These are phyloP conservation scores for Ramichloridium luteum DNA, from an alignment of 2,329 filamentous ascomycete genomes.

Conservation along the genomic window DNA sequence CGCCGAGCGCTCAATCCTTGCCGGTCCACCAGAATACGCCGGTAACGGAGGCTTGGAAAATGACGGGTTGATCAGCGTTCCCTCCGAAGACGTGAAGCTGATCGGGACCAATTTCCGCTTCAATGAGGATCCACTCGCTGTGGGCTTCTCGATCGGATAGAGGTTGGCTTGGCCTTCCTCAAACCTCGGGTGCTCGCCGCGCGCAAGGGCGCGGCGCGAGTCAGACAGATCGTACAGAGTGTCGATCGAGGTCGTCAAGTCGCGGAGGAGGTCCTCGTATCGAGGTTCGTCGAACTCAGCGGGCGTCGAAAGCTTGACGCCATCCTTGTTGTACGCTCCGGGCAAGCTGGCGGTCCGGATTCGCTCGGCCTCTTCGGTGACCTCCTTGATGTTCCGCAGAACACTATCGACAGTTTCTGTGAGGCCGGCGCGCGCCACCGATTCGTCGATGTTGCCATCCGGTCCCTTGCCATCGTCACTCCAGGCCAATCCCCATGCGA, in stretches of 20 bases:
- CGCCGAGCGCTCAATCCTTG: slow-evolving; percentile 32
- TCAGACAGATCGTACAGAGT: slow-evolving; percentile 65
- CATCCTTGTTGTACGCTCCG: slow-evolving; percentile 14
- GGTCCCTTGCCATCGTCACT: slow-evolving; percentile 54
- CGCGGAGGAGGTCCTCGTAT: slow-evolving; percentile 62
- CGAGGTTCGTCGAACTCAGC: slow-evolving; percentile 52
- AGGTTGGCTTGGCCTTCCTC: slow-evolving; percentile 4
- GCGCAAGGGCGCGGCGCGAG: slow-evolving; percentile 41
- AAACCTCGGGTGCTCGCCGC: slow-evolving; percentile 26
- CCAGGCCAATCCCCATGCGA: slow-evolving; percentile 73
- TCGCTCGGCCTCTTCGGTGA: slow-evolving; percentile 61
- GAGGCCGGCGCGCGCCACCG: slow-evolving; percentile 53
- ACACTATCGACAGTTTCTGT: slow-evolving; percentile 68
- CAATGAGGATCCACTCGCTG: background rate
- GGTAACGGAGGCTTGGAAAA: slow-evolving; percentile 21
- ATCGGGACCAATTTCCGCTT: slow-evolving; percentile 11
- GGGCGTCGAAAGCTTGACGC: slow-evolving; percentile 27
- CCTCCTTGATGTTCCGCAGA: slow-evolving; percentile 69
- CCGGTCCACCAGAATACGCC: slow-evolving; percentile 25
- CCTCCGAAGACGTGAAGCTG: slow-evolving; percentile 27
- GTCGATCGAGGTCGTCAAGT: slow-evolving; percentile 66
- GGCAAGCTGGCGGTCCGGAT: slow-evolving; percentile 40
- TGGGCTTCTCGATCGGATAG: slow-evolving; percentile 1
- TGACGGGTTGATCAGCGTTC: slow-evolving; percentile 31
- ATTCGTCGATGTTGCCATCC: slow-evolving; percentile 60